These are phyloP conservation scores for Limonium bicolor DNA, from an alignment of 148 eudicot species.

Conservation along the genomic window DNA sequence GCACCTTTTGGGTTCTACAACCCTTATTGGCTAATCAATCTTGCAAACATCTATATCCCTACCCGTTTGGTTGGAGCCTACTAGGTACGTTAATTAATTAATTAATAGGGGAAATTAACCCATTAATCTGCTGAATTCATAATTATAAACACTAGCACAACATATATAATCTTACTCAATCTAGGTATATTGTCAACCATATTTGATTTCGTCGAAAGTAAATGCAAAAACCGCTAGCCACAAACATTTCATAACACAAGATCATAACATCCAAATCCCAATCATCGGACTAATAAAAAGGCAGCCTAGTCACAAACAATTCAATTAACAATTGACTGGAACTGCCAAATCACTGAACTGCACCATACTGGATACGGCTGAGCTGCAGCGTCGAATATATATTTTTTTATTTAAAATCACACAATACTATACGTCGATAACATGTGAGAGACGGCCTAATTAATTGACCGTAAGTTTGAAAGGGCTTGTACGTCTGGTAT, in stretches of 20 bases:
- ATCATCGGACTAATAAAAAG: too few species aligned
- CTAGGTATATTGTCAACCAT: conserved; percentile 28
- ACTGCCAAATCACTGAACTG: too few species aligned
- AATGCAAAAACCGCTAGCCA: conserved; percentile 11
- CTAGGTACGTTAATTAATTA: conserved; percentile 51
- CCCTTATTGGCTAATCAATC: conserved; percentile 54
- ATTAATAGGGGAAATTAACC: too few species aligned
- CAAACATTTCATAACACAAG: conserved; percentile 10
- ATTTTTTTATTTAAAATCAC: too few species aligned
- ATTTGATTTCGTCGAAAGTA: conserved; percentile 13
- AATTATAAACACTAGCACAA: background rate
- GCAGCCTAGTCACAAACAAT: too few species aligned
- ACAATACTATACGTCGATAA: too few species aligned
- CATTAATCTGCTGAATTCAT: background rate
- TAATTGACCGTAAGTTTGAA: too few species aligned
- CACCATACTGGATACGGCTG: too few species aligned
- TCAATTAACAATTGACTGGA: too few species aligned
- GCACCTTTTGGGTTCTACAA: conserved; percentile 64
- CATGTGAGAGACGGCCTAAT: too few species aligned
- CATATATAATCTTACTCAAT: background rate
- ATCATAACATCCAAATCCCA: conserved; percentile 8
- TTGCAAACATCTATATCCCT: conserved; percentile 51
- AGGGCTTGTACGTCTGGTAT: too few species aligned
- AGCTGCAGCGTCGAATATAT: too few species aligned
- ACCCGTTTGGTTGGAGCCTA: conserved; percentile 59